Base-by-base conservation (phyloP, 1,139 yeast genomes). In the Blastobotrys apis region DNA sequence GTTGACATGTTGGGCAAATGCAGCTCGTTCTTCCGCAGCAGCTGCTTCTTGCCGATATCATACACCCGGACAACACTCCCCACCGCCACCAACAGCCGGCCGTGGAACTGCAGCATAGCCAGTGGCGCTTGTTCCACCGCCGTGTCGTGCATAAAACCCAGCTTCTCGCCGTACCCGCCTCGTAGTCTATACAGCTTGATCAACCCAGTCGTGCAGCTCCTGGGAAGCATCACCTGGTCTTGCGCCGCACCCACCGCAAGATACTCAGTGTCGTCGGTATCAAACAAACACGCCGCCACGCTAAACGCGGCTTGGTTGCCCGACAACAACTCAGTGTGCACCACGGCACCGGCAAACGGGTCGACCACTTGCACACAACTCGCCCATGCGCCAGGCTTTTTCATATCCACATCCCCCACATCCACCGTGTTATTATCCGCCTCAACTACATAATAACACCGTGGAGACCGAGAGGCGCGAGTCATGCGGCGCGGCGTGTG, bases 1-100 rank as follows among this genome's bases (percentile, higher is more conserved):
- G 69, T 69, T 53, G 64, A 49, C 62, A 67, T 3, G n/a, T n/a
- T n/a, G 65, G 51, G 45, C 10, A 64, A 46, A n/a, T 69, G 37
- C 72, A 59, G 16, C 54, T 66, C 47, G 0, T 82, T 70, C 58
- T 86, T 86, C 44, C 84, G 74, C 44, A 92, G 70, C 32, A 92
- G 67, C 58, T 88, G 97, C 52, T 81, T 84, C 53, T 74, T 73
- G 1, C 98, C 98, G 30, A 88, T 53, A 32, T 82, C 94, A 59
- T 75, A 88, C 5, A 86, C 56, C 17, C 87, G 67, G 25, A 92
- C 33, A 26, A 65, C 63, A 40, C 74, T 71, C 0, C 73, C 75
- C 45, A 77, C 57, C 0, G 86, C 94, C 0, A 76, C 82, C 1
- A 88, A 62, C 1, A 88, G 60, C 51, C 72, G 71, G 0, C 83